Base-by-base conservation (phyloP, 2,329 filamentous ascomycete genomes). In the Aspergillus tubingensis region DNA sequence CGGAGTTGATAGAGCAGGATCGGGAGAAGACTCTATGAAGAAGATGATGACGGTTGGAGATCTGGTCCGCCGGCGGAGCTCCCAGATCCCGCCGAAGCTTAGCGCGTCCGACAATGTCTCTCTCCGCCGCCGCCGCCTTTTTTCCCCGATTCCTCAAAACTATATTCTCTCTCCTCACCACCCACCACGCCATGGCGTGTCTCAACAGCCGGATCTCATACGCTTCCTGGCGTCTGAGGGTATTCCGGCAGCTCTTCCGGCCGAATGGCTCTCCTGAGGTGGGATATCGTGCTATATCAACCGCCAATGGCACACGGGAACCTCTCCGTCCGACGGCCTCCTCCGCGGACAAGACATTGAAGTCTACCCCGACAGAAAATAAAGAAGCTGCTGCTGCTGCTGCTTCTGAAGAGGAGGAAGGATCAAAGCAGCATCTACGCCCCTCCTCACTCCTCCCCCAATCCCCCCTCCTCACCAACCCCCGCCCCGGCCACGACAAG, bases 361-460 rank as follows among this genome's bases (percentile, higher is more conserved):
- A 17, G 36, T 13, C 54, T 15, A 36, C 47, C 23, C 21, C 25
- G 13, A 36, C 11, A 60, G 17, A 48, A 25, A 25, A 25, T 25
- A 7, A 7, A 15, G 32, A 5, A 36, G 32, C 32, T 5, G 32
- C 0, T 15, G 32, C 0, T 15, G 32, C 32, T 15, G 32, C 17
- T 1, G 17, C 17, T 19, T 19, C 2, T 19, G 17, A 19, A 19
- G 17, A 19, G 17, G 17, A 19, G 17, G 2, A 19, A 19, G 17
- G 15, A n/a, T 3, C 21, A 27, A n/a, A 36, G 8, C 10, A 25
- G 56, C 4, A 38, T 19, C 39, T 50, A 4, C 67, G 61, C 38
- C 74, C 68, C 30, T 77, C 75, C 1, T 62, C 73, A 44, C 68
- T 67, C 2, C 73, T 77, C 25, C 75, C 74, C 1, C 72, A 76